Conservation (phyloP, 805 yeast species). For the Suhomyces pyralidae region DNA sequence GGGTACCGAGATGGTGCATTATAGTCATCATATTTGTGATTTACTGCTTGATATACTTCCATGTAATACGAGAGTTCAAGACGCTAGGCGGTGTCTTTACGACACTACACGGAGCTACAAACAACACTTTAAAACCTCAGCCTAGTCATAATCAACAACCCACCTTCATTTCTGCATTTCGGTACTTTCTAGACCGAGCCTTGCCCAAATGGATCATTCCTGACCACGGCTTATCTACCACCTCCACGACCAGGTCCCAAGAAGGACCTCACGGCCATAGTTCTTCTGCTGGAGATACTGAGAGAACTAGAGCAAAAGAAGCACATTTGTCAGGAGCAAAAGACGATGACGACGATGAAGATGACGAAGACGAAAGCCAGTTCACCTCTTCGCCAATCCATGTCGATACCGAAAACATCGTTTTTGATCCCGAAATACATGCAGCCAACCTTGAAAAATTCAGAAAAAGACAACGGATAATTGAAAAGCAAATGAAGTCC, state of each 20-base stretch:
- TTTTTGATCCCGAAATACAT: slow-evolving; percentile 45
- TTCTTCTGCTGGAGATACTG: background rate
- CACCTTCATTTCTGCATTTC: slow-evolving; percentile 32
- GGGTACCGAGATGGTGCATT: slow-evolving; percentile 78
- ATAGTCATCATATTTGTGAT: slow-evolving; percentile 59
- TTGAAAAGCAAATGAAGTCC: slow-evolving; percentile 73
- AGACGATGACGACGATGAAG: slow-evolving; percentile 22
- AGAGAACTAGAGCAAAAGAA: background rate
- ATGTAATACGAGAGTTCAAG: slow-evolving; percentile 62
- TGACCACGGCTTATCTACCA: slow-evolving; percentile 8
- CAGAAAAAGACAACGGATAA: slow-evolving; percentile 58
- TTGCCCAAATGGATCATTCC: slow-evolving; percentile 31
- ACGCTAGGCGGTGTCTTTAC: slow-evolving; percentile 48
- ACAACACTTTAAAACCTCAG: slow-evolving; percentile 10
- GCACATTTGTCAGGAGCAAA: background rate
- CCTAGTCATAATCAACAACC: slow-evolving; percentile 20
- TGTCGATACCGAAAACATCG: slow-evolving; percentile 18
- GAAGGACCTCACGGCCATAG: background rate
- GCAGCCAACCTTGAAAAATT: slow-evolving; percentile 59
- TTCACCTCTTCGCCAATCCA: slow-evolving; percentile 14
- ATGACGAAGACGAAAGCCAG: slow-evolving; percentile 18
- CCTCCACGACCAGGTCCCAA: background rate
- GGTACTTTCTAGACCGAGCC: slow-evolving; percentile 25
- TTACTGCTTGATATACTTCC: slow-evolving; percentile 68
- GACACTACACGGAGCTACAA: slow-evolving; percentile 23